Evolutionary conservation across 2,329 filamentous ascomycete species (phyloP), one percentile per base, ranked within the genome.

Genomic region (Arthrobotrys musiformis): DNA sequence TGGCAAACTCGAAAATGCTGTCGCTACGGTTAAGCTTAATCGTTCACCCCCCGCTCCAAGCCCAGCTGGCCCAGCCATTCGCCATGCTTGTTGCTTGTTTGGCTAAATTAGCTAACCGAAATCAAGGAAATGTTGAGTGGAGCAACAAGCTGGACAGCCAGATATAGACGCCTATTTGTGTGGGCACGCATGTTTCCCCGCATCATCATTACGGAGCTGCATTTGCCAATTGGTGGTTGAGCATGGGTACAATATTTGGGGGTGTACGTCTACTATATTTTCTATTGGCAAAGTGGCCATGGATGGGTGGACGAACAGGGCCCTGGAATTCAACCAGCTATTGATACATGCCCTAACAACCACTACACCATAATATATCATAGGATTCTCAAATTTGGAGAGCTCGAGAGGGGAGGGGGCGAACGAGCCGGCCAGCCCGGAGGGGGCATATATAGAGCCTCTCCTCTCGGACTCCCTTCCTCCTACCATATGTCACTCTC

Each of bases 41-140:
- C 46, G 9, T 60, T 46, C 1, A 19, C 17, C 22, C 44, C n/a
- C 35, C 33, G 19, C 35, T 40, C 30, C 48, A n/a, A n/a, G n/a
- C n/a, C n/a, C n/a, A n/a, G n/a, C n/a, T n/a, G n/a, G 50, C 48
- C 35, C 33, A 58, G 54, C 1, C 2, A 3, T 26, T 40, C n/a
- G 33, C 54, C 40, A 33, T 26, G 40, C 42, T 52, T 11, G 30
- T 54, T 66, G 44, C 44, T 56, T 67, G 48, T 50, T 56, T 72
- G 68, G 68, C 58, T 72, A 76, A 76, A 76, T 76, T 76, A 76
- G 72, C 72, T 62, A 76, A 76, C 66, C 63, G 72, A 76, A 76
- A 69, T 63, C 68, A 72, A 63, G 68, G 58, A 70, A 70, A 60
- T 35, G 33, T 11, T 37, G 54, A 42, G 54, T 40, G 33, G 67